Conservation (phyloP, 441 rosid species). For the Euphorbia neoarborescens region DNA sequence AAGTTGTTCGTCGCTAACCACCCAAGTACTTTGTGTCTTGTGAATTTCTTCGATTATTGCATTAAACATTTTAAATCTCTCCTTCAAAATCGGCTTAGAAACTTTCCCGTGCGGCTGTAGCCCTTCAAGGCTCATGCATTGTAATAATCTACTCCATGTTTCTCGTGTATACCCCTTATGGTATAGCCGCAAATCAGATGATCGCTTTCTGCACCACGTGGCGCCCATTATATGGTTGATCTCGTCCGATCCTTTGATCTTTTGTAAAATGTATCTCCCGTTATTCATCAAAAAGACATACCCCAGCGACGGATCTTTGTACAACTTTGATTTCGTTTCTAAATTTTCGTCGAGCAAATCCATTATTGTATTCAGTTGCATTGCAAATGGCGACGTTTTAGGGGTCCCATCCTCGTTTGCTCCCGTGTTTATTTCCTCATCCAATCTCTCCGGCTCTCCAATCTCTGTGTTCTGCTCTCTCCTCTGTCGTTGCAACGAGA, state of each 20-base stretch:
- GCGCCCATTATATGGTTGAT: conserved; percentile 54
- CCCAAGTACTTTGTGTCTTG: conserved; percentile 83
- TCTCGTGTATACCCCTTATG: conserved; percentile 75
- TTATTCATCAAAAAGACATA: conserved; percentile 89
- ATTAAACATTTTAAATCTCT: conserved; percentile 82
- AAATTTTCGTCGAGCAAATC: conserved; percentile 53
- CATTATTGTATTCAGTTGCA: conserved; percentile 50
- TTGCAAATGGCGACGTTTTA: conserved; percentile 45
- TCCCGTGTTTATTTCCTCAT: conserved; percentile 7
- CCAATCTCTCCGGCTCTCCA: neutral
- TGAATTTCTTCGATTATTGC: conserved; percentile 76
- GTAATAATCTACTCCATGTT: conserved; percentile 67
- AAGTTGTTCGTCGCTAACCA: conserved; percentile 77
- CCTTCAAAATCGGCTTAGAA: conserved; percentile 61
- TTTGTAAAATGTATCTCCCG: conserved; percentile 77
- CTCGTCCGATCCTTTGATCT: conserved; percentile 61
- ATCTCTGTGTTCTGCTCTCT: conserved; percentile 25
- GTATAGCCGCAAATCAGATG: conserved; percentile 50
- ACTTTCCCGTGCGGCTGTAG: conserved; percentile 63
- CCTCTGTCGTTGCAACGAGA: conserved; percentile 46
- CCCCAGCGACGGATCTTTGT: conserved; percentile 50
- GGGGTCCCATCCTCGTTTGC: conserved; percentile 31
- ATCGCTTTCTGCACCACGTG: conserved; percentile 30
- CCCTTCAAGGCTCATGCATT: conserved; percentile 62
- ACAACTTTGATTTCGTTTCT: conserved; percentile 54